Evolutionary conservation across 768 basidiomycete species (phyloP), one percentile per base, ranked within the genome.

Genomic region (Cyclocybe aegerita): DNA sequence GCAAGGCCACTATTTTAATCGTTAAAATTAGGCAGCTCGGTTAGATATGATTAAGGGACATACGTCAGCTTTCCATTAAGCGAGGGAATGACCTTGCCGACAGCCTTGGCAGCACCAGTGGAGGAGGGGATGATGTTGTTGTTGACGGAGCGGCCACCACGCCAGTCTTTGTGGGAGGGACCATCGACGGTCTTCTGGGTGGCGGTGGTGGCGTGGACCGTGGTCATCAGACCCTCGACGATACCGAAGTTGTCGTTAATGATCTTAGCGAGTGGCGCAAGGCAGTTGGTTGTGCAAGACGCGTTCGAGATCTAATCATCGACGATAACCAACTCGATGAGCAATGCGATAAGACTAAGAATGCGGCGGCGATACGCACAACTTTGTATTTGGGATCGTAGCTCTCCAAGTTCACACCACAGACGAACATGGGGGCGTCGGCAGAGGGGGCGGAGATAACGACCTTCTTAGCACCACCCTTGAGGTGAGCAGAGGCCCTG

Each of bases 121-220:
- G 95, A 96, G 16, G 95, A 97, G 43, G 96, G 96, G 68, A 99
- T 99, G 77, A 99, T 98, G 84, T 99, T 99, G 79, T 89, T 90
- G 73, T 86, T 88, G 58, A 95, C 93, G 64, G 86, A 85, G 75
- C 96, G 96, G 57, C 93, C 93, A 67, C 93, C 93, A 69, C 93
- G 91, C 93, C 93, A 96, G 78, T 96, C 93, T 79, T 95, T 98
- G 80, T 81, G 67, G 42, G 93, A 96, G 39, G 93, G 93, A 45
- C 93, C 94, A 59, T 97, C 95, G 63, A 93, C 91, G 53, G 91
- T 92, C 82, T 92, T 93, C 71, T 93, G 90, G 51, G 94, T 96
- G 45, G 94, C 94, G 43, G 94, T 97, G 60, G 94, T 94, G 38
- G 95, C 86, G 70, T 98, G 95, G 62, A 99, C 90, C 62, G 96